Evolutionary conservation across 2,329 filamentous ascomycete genomes (phyloP).

Genomic region (Nemania serpens): DNA sequence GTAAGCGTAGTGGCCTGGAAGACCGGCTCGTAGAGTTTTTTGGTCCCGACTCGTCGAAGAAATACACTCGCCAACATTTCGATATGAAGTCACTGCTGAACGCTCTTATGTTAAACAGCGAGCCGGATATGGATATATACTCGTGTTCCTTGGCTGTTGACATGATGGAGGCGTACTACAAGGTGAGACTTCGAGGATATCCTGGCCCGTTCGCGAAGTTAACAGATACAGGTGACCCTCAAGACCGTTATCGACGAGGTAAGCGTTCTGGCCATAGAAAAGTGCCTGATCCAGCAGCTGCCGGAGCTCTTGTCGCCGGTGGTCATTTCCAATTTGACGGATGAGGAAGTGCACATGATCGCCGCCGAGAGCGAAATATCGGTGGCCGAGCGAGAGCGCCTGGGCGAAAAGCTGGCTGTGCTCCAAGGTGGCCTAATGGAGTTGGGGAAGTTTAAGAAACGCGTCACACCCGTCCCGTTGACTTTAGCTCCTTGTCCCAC

Average conservation of each 20-base stretch:
- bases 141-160: conserved; percentile 28
- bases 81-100: conserved; percentile 13
- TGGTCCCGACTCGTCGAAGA: neutral
- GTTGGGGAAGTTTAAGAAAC: neutral
- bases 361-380: conserved; percentile 27
- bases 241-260: conserved; percentile 43
- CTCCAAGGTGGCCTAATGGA: neutral
- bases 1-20: neutral
- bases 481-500: too few species aligned
- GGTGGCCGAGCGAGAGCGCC: conserved; percentile 22
- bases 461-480: too few species aligned
- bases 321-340: conserved; percentile 25
- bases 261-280: conserved; percentile 41
- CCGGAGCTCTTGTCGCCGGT: conserved; percentile 28
- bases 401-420: conserved; percentile 26
- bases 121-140: conserved; percentile 28
- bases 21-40: neutral
- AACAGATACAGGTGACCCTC: conserved; percentile 38
- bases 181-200: conserved; percentile 19
- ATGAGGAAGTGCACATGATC: conserved; percentile 22
- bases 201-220: neutral
- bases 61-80: neutral
- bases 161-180: conserved; percentile 34
- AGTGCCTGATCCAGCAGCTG: conserved; percentile 32
- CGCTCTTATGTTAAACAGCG: conserved; percentile 1